Evolutionary conservation across 148 eudicot species (phyloP).

Genomic region (Diospyros lotus): DNA sequence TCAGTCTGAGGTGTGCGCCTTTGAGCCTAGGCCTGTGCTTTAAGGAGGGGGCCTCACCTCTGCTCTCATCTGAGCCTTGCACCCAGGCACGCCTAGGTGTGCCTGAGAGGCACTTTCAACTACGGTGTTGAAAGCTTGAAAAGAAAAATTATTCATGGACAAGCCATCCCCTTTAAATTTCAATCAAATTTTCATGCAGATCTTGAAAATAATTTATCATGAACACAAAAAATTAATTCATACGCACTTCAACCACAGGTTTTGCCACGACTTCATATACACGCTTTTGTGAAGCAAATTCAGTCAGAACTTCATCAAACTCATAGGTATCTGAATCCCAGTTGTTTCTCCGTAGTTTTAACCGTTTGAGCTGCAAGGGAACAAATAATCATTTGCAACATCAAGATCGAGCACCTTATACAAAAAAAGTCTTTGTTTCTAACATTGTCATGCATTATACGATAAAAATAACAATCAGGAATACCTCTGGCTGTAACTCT

Average conservation of each 20-base stretch:
- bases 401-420: not conserved
- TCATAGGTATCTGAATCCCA: conserved; percentile 95
- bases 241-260: conserved; percentile 84
- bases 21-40: too few species aligned
- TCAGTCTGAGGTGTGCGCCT: too few species aligned
- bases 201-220: not conserved
- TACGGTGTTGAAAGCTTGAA: too few species aligned
- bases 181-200: not conserved
- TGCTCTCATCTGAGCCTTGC: too few species aligned
- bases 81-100: too few species aligned
- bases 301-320: conserved; percentile 93
- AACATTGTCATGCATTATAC: not conserved
- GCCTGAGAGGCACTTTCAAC: too few species aligned
- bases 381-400: not conserved
- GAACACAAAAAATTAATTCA: conserved; percentile 1
- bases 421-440: not conserved
- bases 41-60: too few species aligned
- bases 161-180: not conserved
- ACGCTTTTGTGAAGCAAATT: conserved; percentile 93
- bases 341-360: conserved; percentile 80
- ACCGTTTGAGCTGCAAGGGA: conserved; percentile 67
- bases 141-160: not conserved
- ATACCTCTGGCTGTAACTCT: conserved; percentile 87
- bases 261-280: conserved; percentile 95
- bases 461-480: not conserved